Evolutionary conservation across 2,329 filamentous ascomycete genomes (phyloP).

Genomic region (Trichoderma lentiforme): DNA sequence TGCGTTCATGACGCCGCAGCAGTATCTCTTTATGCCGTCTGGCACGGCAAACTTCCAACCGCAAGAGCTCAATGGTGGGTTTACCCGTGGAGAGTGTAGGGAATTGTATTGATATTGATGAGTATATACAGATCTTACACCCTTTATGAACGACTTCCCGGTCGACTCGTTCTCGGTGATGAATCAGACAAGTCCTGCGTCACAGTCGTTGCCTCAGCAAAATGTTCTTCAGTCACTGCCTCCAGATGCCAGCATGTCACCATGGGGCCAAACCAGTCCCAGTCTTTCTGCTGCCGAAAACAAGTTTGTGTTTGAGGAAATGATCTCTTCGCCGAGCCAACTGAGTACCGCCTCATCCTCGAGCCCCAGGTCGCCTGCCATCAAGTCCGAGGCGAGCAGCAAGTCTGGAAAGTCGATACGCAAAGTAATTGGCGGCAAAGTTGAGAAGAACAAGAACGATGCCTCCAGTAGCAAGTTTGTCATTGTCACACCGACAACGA

Average conservation of each 20-base stretch:
- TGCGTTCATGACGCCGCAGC: constrained; percentile 37
- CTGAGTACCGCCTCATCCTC: constrained; percentile 27
- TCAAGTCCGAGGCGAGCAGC: constrained; percentile 28
- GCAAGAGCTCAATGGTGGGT: constrained; percentile 33
- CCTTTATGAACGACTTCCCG: constrained; percentile 34
- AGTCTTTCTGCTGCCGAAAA: constrained; percentile 28
- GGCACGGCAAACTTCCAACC: constrained; percentile 24
- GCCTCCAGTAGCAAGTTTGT: constrained; percentile 48
- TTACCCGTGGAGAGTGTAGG: background rate
- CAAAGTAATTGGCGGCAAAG: constrained; percentile 42
- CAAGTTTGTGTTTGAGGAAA: constrained; percentile 39
- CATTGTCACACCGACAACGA: constrained; percentile 53
- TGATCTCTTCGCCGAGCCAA: constrained; percentile 33
- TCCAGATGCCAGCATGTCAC: constrained; percentile 17
- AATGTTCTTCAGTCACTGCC: constrained; percentile 28
- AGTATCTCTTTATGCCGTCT: constrained; percentile 38
- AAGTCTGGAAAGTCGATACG: constrained; percentile 37
- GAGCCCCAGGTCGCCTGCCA: constrained; percentile 30
- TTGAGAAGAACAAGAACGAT: constrained; percentile 45
- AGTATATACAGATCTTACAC: constrained; percentile 27
- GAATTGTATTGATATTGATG: background rate
- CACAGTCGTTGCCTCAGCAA: constrained; percentile 34
- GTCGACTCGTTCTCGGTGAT: constrained; percentile 28
- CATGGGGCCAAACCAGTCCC: constrained; percentile 43
- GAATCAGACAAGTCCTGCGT: constrained; percentile 33